Base-by-base conservation (phyloP, 1,284 basidiomycete genomes). In the Xanthoconium separans region DNA sequence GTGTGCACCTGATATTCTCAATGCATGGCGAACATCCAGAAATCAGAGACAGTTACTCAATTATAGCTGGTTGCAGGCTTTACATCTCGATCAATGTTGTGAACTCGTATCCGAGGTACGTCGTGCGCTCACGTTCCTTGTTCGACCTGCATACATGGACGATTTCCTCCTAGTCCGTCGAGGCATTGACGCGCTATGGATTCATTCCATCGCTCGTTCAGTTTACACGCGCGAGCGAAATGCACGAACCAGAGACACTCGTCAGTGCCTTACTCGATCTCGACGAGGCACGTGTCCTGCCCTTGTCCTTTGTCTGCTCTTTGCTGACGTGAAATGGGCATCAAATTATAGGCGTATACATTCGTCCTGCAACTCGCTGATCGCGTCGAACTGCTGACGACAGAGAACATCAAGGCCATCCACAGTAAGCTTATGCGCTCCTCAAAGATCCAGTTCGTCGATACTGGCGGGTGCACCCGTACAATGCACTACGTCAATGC, bases 401-500 rank as follows among this genome's bases (percentile, higher is more conserved):
- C 70, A 0, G 66, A 62, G 18, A 58, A 41, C 48, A 62, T 71
- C 53, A 70, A 70, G 36, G 56, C 44, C 3, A 65, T 70, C 34
- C 66, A 68, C 29, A 30, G 51, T 16, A 69, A 59, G 42, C 55
- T 68, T 16, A 70, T 68, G 66, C 58, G 64, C n/a, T 58, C 70
- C n/a, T 70, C 70, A 50, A 71, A 68, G 58, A 33, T 68, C 34
- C 64, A 57, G 46, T 57, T 69, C 45, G 29, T 55, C 43, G 61
- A 65, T 36, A n/a, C 49, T 11, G 47, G 55, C 37, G 54, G 51
- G 20, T 27, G 36, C 29, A 16, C 47, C 4, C 18, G 58, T 27
- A 18, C 53, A 11, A 37, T 71, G 11, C 58, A 57, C 51, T 77
- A 75, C 41, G 56, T 69, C 47, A 68, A 75, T 24, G 63, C 70